A percentile compares a stretch with the other conserved stretches of the same genome.
Conservation (phyloP, 2,329 filamentous ascomycete genomes). For the Penicillium sp. region DNA sequence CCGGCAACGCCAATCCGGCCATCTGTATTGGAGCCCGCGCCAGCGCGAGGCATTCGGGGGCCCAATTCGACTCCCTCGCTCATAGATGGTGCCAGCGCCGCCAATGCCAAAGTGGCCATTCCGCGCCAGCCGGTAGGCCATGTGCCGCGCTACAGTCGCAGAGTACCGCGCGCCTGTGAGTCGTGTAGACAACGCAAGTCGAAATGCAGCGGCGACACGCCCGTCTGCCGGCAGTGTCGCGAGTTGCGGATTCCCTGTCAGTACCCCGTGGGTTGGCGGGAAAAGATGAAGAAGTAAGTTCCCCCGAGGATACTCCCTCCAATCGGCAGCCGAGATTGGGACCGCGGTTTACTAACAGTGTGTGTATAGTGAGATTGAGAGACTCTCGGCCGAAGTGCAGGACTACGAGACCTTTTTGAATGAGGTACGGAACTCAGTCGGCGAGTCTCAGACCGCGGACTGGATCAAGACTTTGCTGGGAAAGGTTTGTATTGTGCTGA, state of each 20-base stretch:
- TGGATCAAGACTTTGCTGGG: conserved; percentile 37
- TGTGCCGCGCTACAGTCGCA: conserved; percentile 20
- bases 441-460: conserved; percentile 33
- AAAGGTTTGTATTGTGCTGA: conserved; percentile 29
- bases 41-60: conserved; percentile 6
- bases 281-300: conserved; percentile 38
- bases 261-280: conserved; percentile 41
- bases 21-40: conserved; percentile 1
- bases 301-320: conserved; percentile 29
- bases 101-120: conserved; percentile 28
- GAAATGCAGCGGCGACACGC: conserved; percentile 40
- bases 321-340: conserved; percentile 30
- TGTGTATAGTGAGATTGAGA: conserved; percentile 35
- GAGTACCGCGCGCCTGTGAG: conserved; percentile 35
- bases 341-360: too few relatives aligned
- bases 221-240: conserved; percentile 38
- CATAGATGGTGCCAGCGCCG: conserved; percentile 1
- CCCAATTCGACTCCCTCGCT: conserved; percentile 10
- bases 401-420: conserved; percentile 43
- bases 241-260: conserved; percentile 35
- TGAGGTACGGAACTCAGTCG: conserved; percentile 34
- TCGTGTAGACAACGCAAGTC: conserved; percentile 42
- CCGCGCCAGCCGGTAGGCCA: conserved; percentile 29
- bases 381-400: conserved; percentile 29
- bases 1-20: conserved; percentile 14